Percentiles rank a stretch among this genome's conserved stretches.
phyloP scores from a whole-genome alignment of 179 eudicot species.

The Vitellaria paradoxa region DNA sequence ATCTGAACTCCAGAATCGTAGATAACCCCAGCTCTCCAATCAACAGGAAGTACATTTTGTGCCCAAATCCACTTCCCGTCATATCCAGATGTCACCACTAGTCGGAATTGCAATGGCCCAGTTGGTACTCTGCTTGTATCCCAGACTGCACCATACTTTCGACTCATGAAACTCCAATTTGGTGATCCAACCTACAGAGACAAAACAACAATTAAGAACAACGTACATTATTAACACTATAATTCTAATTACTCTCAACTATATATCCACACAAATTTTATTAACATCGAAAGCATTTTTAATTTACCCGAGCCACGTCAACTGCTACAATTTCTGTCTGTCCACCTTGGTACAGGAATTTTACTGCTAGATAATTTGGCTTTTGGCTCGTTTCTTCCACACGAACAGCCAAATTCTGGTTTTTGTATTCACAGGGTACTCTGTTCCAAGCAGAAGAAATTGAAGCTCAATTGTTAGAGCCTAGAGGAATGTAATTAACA shows the following conservation, averaged over 20 bases:
- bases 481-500: too few species aligned
- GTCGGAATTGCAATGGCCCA: slow-evolving; percentile 59
- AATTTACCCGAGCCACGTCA: slow-evolving; percentile 56
- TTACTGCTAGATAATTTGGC: slow-evolving; percentile 56
- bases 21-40: slow-evolving; percentile 50
- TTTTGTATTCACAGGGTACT: slow-evolving; percentile 40
- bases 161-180: slow-evolving; percentile 50
- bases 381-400: slow-evolving; percentile 63
- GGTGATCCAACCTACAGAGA: slow-evolving; percentile 44
- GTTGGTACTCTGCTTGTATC: slow-evolving; percentile 43
- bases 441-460: too few species aligned
- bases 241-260: too few species aligned
- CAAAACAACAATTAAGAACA: too few species aligned
- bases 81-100: slow-evolving; percentile 56
- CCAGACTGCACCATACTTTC: slow-evolving; percentile 71
- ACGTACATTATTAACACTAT: too few species aligned
- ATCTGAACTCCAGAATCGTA: slow-evolving; percentile 68
- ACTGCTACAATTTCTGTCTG: slow-evolving; percentile 61
- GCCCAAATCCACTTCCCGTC: slow-evolving; percentile 63
- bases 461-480: too few species aligned
- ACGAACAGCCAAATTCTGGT: slow-evolving; percentile 43
- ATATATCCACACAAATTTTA: too few species aligned
- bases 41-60: slow-evolving; percentile 48
- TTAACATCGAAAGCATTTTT: too few species aligned
- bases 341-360: slow-evolving; percentile 66